Evolutionary conservation across 164 flowering plant genomes (phyloP).

Genomic region (Vitis rupestris): DNA sequence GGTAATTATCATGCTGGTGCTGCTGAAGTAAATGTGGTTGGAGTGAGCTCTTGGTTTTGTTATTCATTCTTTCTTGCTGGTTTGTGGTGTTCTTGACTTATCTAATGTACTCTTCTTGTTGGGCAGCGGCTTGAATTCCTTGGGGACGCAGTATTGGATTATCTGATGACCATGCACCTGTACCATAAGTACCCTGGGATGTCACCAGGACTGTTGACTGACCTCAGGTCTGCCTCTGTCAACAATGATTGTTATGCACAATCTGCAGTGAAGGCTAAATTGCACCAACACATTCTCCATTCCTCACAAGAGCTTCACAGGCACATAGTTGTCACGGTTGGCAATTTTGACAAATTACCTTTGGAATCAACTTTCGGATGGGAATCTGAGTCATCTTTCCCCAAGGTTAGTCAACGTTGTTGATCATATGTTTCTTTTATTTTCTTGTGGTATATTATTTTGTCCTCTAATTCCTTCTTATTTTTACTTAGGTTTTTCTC

Average conservation of each 20-base stretch:
- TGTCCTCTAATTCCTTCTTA: neutral
- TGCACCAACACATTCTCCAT: slow-evolving; percentile 69
- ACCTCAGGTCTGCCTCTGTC: slow-evolving; percentile 83
- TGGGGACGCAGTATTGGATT: slow-evolving; percentile 87
- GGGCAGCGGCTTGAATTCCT: slow-evolving; percentile 85
- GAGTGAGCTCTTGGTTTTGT: neutral
- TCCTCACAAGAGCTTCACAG: slow-evolving; percentile 51
- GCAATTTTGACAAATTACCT: slow-evolving; percentile 22
- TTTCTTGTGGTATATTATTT: too few species aligned
- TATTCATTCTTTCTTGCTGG: too few species aligned
- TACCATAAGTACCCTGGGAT: slow-evolving; percentile 62
- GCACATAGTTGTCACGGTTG: slow-evolving; percentile 37
- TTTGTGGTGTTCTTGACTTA: neutral
- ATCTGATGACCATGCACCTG: slow-evolving; percentile 60
- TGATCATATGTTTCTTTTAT: neutral
- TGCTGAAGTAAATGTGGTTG: neutral
- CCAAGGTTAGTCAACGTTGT: slow-evolving; percentile 52
- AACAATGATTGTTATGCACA: slow-evolving; percentile 84
- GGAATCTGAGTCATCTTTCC: slow-evolving; percentile 60
- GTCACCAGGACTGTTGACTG: slow-evolving; percentile 73
- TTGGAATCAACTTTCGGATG: slow-evolving; percentile 60
- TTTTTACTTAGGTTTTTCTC: neutral
- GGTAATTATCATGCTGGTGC: slow-evolving; percentile 35
- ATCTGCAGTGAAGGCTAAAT: slow-evolving; percentile 50
- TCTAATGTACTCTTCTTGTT: neutral